Base-by-base conservation (phyloP, 768 basidiomycete genomes). In the Candolleomyces aberdarensis region DNA sequence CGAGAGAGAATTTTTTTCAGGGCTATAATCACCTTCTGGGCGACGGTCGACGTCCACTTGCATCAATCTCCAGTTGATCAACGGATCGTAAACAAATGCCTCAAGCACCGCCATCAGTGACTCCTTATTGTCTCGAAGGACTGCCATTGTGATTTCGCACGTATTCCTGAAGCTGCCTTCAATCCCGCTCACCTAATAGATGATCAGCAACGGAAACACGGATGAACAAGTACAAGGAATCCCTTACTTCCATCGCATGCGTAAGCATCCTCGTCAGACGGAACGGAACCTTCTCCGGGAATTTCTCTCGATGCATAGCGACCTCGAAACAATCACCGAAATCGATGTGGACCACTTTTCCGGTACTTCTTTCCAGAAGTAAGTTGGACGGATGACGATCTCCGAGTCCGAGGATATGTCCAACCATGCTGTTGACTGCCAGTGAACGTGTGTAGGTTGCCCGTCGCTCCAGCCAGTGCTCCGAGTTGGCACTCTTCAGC, bases 281-380 rank as follows among this genome's bases (percentile, higher is more conserved):
- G 88, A 99, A 99, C 0, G 97, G 97, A 57, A 99, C 94, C 73
- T 91, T 96, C 76, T 99, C 97, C 0, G 97, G 97, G 81, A 96
- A 98, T 76, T 99, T 99, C 74, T 97, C 95, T 68, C 95, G 90
- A 67, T 92, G 91, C 91, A 96, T 96, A 19, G 96, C 95, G 47
- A 97, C 89, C 75, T 98, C 96, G 74, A 98, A 99, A 70, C 97
- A 99, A 71, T 99, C 97, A 55, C 97, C 97, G 65, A 94, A 96
- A 71, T 96, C 95, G 64, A 95, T 97, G 69, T 99, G 97, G 41
- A 98, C 93, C 39, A 98, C 89, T 73, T 96, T 94, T 39, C 96
- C 96, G 1, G 91, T 94, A 63, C 85, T 87, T 63, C 94, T 88
- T 71, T 95, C 93, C 26, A 99, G 82, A 67, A 99, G 82, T 51